Conservation (phyloP, 495 filamentous ascomycete species). For the Penicillium malachiteum region DNA sequence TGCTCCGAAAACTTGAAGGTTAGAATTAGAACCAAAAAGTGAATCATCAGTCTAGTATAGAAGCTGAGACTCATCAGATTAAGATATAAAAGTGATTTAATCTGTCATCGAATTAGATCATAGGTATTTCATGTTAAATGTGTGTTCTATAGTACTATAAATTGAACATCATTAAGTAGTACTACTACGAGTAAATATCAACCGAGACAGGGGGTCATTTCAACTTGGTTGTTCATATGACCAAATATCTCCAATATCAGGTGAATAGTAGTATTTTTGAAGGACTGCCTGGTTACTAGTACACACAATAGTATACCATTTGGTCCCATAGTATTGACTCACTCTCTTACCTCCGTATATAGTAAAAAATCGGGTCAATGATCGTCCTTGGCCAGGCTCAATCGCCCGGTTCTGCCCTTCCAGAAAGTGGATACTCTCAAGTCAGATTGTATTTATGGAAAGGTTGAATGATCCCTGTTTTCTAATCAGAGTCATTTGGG, state of each 20-base stretch:
- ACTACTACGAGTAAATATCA: too few species aligned
- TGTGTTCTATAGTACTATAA: neutral
- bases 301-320: too few species aligned
- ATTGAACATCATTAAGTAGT: too few species aligned
- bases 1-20: constrained; percentile 10
- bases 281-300: too few species aligned
- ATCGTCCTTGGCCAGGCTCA: constrained; percentile 3
- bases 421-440: neutral
- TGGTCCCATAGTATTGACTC: too few species aligned
- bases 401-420: neutral
- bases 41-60: neutral
- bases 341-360: too few species aligned
- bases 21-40: constrained; percentile 16
- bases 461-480: too few species aligned
- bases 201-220: too few species aligned
- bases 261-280: too few species aligned
- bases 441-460: neutral
- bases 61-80: neutral
- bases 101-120: neutral
- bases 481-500: too few species aligned
- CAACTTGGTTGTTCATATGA: too few species aligned
- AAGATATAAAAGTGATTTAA: neutral
- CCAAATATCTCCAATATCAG: too few species aligned
- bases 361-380: neutral
- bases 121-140: neutral